Percentiles rank a stretch among this genome's conserved stretches.
Conservation (phyloP, 768 basidiomycete genomes). For the Mycena crocata region DNA sequence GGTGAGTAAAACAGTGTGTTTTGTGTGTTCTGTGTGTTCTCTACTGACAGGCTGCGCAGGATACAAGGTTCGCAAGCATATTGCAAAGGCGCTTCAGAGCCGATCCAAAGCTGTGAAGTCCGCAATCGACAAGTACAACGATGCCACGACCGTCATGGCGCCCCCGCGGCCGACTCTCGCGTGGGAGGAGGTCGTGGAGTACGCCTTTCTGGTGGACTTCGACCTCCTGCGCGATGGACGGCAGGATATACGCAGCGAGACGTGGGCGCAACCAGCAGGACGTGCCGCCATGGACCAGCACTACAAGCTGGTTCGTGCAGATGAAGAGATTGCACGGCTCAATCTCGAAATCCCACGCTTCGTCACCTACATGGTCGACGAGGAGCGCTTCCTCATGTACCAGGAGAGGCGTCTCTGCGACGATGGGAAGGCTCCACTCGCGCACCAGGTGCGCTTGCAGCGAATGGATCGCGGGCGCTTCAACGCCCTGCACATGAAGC, state of each 20-base stretch:
- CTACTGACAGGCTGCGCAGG: too few species aligned
- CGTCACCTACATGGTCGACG: conserved; percentile 32
- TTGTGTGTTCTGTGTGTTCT: not conserved
- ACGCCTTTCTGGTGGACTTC: conserved; percentile 38
- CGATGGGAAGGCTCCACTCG: too few species aligned
- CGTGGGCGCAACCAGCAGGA: conserved; percentile 30
- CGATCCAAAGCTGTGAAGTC: conserved; percentile 34
- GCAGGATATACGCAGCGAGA: conserved; percentile 23
- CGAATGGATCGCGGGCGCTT: too few species aligned
- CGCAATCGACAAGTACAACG: conserved; percentile 26
- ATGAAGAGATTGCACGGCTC: conserved; percentile 38
- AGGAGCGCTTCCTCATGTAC: conserved; percentile 15
- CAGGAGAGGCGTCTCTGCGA: conserved; percentile 15
- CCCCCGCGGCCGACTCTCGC: conserved; percentile 19
- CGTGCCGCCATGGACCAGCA: conserved; percentile 30
- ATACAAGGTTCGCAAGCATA: conserved; percentile 40
- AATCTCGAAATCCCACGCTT: conserved; percentile 40
- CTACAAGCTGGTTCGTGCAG: conserved; percentile 33
- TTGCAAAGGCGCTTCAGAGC: conserved; percentile 33
- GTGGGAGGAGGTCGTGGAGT: conserved; percentile 41
- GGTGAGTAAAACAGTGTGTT: conserved; percentile 40
- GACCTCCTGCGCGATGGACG: conserved; percentile 28
- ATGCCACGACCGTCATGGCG: not conserved
- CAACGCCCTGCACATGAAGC: too few species aligned
- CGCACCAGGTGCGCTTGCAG: too few species aligned